A percentile compares a stretch with the other conserved stretches of the same genome.
These are phyloP conservation scores for Aspergillus sclerotiicarbonarius DNA, from an alignment of 495 filamentous ascomycete species.

Conservation along the genomic window DNA sequence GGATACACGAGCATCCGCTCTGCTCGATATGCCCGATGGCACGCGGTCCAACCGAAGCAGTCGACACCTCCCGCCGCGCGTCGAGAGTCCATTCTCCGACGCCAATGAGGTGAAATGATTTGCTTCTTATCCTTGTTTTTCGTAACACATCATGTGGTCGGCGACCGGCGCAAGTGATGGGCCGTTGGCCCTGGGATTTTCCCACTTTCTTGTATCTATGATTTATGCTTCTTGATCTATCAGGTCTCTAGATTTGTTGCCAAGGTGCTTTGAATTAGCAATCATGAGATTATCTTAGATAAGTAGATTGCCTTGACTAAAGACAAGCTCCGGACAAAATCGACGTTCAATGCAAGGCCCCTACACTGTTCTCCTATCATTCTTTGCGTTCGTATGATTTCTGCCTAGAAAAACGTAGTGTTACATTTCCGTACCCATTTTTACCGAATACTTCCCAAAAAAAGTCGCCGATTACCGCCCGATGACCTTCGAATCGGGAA, in stretches of 20 bases:
- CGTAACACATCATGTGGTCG: conserved; percentile 1
- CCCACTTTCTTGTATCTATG: conserved; percentile 1
- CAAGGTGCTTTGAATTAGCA: neutral
- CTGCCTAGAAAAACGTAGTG: no score
- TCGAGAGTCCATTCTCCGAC: conserved; percentile 47
- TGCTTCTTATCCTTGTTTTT: neutral
- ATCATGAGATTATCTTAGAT: no score
- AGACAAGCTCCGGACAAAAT: no score
- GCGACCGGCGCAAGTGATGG: conserved; percentile 1
- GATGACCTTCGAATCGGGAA: no score
- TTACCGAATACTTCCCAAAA: no score
- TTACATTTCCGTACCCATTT: no score
- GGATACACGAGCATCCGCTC: conserved; percentile 17
- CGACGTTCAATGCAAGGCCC: no score
- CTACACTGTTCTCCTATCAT: no score
- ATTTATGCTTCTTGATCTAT: conserved; percentile 1
- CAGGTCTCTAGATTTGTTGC: neutral
- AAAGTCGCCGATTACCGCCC: no score
- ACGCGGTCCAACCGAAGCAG: conserved; percentile 27
- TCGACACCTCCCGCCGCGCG: conserved; percentile 29
- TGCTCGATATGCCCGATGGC: conserved; percentile 18
- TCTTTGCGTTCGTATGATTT: no score
- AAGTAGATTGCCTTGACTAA: no score
- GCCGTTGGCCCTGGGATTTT: neutral
- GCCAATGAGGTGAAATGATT: conserved; percentile 59